Evolutionary conservation across 257 asterid genomes (phyloP), one percentile per base, ranked within the genome.

Genomic region (Lithospermum erythrorhizon): DNA sequence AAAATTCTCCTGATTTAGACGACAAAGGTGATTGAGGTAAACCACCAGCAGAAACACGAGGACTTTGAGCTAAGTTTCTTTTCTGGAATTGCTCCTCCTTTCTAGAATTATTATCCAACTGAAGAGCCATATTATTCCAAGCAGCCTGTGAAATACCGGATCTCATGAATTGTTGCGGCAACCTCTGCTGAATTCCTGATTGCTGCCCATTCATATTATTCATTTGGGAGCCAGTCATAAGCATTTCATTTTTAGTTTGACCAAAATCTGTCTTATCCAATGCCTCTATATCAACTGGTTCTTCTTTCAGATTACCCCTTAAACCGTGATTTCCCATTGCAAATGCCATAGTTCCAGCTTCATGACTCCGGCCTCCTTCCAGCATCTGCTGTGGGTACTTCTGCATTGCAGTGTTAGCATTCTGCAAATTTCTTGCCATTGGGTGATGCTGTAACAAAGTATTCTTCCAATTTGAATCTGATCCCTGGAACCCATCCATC

Each of bases 1-100:
- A 90, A 74, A 90, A 80, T 79, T 90, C 98, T 59, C 95, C 96
- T 27, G 98, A 87, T 72, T 81, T 90, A 23, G 98, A 90, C 4
- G 96, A 87, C 76, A 90, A 74, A n/a, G 98, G 98, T 77, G 98
- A 89, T 67, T 89, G 99, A 64, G 99, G 96, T 53, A 93, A 80
- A 32, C 93, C 98, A 58, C 94, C 94, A 63, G 86, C 79, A 70
- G 99, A 93, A 57, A 83, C 83, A 70, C 81, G 95, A 68, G 99
- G 97, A 76, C 97, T 89, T 63, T 83, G 97, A 65, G 71, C 95
- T 48, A 77, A 41, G 78, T 86, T 93, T 76, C 95, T 78, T 81
- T 83, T 91, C 74, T 81, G 95, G 72, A 74, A 79, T 18, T 78
- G 54, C 24, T 88, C 94, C 62, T 90, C 95, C 66, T 87, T 87